Evolutionary conservation across 192 early-diverging fungal genomes (phyloP).

Genomic region (Coemansia sp.): DNA sequence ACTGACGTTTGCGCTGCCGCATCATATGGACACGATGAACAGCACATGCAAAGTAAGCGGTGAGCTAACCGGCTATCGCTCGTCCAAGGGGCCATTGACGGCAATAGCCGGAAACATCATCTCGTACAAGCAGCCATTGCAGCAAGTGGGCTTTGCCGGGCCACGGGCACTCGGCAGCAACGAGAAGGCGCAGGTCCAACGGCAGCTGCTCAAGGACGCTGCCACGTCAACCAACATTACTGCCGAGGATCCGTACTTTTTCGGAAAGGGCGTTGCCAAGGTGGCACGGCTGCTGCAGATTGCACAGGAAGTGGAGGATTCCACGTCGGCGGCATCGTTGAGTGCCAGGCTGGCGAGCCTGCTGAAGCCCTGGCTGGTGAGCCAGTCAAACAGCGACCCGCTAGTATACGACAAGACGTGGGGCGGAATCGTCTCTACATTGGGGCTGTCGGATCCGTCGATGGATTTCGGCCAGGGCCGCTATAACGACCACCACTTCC

Average conservation of each 20-base stretch:
- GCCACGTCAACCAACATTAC: slow-evolving; percentile 19
- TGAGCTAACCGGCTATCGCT: slow-evolving; percentile 42
- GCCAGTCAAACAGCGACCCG: slow-evolving; percentile 33
- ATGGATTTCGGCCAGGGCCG: slow-evolving; percentile 57
- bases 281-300: slow-evolving; percentile 55
- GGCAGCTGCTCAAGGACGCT: slow-evolving; percentile 41
- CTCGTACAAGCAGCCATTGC: slow-evolving; percentile 44
- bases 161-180: slow-evolving; percentile 16
- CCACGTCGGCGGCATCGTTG: slow-evolving; percentile 10
- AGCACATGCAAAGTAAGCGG: slow-evolving; percentile 6
- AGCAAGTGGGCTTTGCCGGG: slow-evolving; percentile 29
- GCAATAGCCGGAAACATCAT: slow-evolving; percentile 52
- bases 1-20: slow-evolving; percentile 49
- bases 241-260: slow-evolving; percentile 54
- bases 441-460: slow-evolving; percentile 26
- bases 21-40: slow-evolving; percentile 47
- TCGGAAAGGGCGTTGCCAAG: slow-evolving; percentile 53
- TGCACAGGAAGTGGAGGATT: slow-evolving; percentile 44
- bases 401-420: slow-evolving; percentile 52
- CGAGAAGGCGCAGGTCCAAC: slow-evolving; percentile 27
- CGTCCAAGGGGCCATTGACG: slow-evolving; percentile 53
- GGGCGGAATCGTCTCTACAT: slow-evolving; percentile 50
- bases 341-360: slow-evolving; percentile 8
- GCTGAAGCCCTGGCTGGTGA: slow-evolving; percentile 42
- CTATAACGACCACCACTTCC: slow-evolving; percentile 64